phyloP scores from a whole-genome alignment of 2,329 filamentous ascomycete genomes.

The Didymella glomerata region DNA sequence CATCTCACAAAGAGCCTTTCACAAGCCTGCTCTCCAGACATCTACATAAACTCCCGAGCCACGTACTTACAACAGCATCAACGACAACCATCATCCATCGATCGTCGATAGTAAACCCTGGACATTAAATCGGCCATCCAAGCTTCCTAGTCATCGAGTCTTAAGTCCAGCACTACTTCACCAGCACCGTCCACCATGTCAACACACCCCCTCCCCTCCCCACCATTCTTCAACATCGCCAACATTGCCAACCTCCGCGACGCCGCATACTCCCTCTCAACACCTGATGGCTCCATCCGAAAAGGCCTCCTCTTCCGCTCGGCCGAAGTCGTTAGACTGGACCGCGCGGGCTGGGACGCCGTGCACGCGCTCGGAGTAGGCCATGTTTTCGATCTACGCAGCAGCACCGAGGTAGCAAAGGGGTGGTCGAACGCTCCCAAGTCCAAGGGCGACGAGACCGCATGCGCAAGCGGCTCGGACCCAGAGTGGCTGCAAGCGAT shows the following conservation, averaged over 20 bases:
- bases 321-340: conserved; percentile 64
- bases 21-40: background rate
- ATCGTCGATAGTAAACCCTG: too few relatives aligned
- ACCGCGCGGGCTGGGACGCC: conserved; percentile 30
- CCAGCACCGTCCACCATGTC: background rate
- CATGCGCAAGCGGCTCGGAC: background rate
- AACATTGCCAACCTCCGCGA: conserved; percentile 50
- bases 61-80: too few relatives aligned
- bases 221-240: conserved; percentile 47
- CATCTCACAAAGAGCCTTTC: background rate
- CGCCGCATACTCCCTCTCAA: too few relatives aligned
- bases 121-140: too few relatives aligned
- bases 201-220: conserved; percentile 20
- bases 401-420: conserved; percentile 64
- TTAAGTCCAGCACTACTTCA: background rate
- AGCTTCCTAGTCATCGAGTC: too few relatives aligned
- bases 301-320: conserved; percentile 70
- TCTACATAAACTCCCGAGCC: background rate
- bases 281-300: conserved; percentile 55
- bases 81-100: background rate
- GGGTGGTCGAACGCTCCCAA: conserved; percentile 28
- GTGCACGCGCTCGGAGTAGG: conserved; percentile 64
- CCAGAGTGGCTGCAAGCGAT: conserved; percentile 33
- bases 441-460: background rate
- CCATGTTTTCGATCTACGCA: conserved; percentile 74